A percentile compares a stretch with the other conserved stretches of the same genome.
These are phyloP conservation scores for Arthrinium phaeospermum DNA, from an alignment of 2,329 filamentous ascomycete species.

Conservation along the genomic window DNA sequence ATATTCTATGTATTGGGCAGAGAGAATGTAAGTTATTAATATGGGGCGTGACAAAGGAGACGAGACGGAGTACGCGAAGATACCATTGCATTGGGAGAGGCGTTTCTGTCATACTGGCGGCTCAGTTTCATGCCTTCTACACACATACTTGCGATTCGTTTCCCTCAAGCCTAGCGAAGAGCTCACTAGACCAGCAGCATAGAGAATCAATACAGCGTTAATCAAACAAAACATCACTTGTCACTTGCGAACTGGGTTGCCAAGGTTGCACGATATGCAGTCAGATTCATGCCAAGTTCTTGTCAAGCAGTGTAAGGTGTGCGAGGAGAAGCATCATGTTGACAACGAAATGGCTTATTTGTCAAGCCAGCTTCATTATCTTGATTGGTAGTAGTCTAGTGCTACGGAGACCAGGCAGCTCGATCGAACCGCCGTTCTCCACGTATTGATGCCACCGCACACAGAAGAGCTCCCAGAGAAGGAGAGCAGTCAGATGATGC, in stretches of 20 bases:
- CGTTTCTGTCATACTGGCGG: neutral
- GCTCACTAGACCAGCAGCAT: neutral
- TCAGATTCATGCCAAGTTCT: slow-evolving; percentile 4
- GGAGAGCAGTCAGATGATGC: slow-evolving; percentile 41
- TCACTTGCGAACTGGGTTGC: neutral
- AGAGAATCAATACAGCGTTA: too few relatives aligned
- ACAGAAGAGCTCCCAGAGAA: slow-evolving; percentile 40
- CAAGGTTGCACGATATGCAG: neutral
- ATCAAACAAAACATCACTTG: neutral
- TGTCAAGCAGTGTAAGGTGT: slow-evolving; percentile 5
- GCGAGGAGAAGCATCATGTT: slow-evolving; percentile 23
- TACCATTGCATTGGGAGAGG: slow-evolving; percentile 15
- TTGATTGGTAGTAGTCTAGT: slow-evolving; percentile 27
- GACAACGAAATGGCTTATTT: slow-evolving; percentile 26
- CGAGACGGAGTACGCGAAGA: neutral
- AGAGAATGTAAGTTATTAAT: neutral
- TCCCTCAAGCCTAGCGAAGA: neutral
- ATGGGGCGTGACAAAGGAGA: too few relatives aligned
- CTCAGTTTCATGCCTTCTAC: too few relatives aligned
- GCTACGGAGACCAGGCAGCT: slow-evolving; percentile 27
- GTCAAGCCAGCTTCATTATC: slow-evolving; percentile 27
- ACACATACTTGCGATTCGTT: neutral
- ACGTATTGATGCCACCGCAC: slow-evolving; percentile 66
- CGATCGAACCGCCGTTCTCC: slow-evolving; percentile 64
- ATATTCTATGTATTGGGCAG: neutral